Base-by-base conservation (phyloP, 331 rosid genomes). In the Malus hybrid region DNA sequence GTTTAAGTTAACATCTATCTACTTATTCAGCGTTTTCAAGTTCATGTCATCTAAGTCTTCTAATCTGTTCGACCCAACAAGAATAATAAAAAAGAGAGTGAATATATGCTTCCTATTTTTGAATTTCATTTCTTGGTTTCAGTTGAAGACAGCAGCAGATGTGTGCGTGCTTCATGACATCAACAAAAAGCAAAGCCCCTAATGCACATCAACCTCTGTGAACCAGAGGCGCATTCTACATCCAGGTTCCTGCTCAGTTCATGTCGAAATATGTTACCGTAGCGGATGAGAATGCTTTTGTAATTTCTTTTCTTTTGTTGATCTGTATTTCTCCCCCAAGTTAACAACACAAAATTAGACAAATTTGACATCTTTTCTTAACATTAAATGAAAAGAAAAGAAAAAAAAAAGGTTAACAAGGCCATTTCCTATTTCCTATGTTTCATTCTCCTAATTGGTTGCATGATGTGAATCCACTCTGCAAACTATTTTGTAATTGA, bases 61-160 rank as follows among this genome's bases (percentile, higher is more conserved):
- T 18, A 12, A 28, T 14, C 66, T 14, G 64, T 60, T 60, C 29
- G 4, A 60, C 32, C 28, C 8, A 19, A 22, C 7, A 10, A 58
- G 26, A 57, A 58, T 10, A 10, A 4, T 42, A 42, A 11, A 42
- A 42, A 42, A 1, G 4, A 42, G 48, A 42, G 48, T 10, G 15
- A 42, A 42, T 20, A 22, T 22, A 14, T 53, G 7, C 64, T 10
- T 58, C 29, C 72, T 55, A 58, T 79, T 32, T 80, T 42, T 61
- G 34, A 69, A 52, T 12, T 75, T 73, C 12, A 6, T 71, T 62
- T 69, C 76, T 56, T 83, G 78, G 50, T 85, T 86, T 78, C 97
- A 91, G 98, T 81, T 93, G 92, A 93, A 93, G 88, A 89, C 98
- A 4, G 97, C 98, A 14, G 91, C 97, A 50, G 98, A 93, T 68